These are phyloP conservation scores for Suillus placidus DNA, from an alignment of 768 basidiomycete genomes.

Conservation along the genomic window DNA sequence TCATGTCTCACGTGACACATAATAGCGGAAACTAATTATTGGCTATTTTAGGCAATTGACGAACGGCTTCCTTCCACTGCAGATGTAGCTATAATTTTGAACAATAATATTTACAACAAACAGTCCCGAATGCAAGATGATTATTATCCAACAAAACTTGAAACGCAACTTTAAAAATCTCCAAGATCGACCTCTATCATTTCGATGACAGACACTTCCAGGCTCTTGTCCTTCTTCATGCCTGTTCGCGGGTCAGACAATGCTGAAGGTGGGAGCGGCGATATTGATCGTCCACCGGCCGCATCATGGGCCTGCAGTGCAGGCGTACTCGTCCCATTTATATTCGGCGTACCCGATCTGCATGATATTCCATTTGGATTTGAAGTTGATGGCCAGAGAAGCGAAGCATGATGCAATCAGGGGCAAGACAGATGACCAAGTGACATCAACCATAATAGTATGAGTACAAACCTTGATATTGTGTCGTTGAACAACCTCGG, in stretches of 20 bases:
- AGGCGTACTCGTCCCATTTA: slow-evolving; percentile 48
- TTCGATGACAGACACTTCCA: slow-evolving; percentile 63
- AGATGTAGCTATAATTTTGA: slow-evolving; percentile 2
- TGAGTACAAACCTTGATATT: slow-evolving; percentile 59
- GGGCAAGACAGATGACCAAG: slow-evolving; percentile 17
- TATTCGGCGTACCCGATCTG: slow-evolving; percentile 49
- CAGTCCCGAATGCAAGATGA: not conserved
- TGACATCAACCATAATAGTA: slow-evolving; percentile 2
- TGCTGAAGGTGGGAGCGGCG: slow-evolving; percentile 36
- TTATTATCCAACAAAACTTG: slow-evolving; percentile 7
- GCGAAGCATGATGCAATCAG: slow-evolving; percentile 25
- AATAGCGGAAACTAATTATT: not conserved
- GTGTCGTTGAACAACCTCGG: slow-evolving; percentile 57
- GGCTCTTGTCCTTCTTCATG: slow-evolving; percentile 41
- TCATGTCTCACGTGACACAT: not conserved
- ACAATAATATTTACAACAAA: slow-evolving; percentile 6
- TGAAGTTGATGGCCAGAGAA: slow-evolving; percentile 13
- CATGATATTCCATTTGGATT: slow-evolving; percentile 8
- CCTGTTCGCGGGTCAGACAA: slow-evolving; percentile 28
- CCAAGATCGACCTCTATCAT: slow-evolving; percentile 77
- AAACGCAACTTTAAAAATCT: slow-evolving; percentile 56
- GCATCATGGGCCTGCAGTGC: slow-evolving; percentile 33
- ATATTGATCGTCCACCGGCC: slow-evolving; percentile 35
- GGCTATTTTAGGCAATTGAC: not conserved
- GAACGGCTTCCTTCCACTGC: not conserved